Conservation (phyloP, 352 stramenopile genomes). For the Pythium rishiriense region DNA sequence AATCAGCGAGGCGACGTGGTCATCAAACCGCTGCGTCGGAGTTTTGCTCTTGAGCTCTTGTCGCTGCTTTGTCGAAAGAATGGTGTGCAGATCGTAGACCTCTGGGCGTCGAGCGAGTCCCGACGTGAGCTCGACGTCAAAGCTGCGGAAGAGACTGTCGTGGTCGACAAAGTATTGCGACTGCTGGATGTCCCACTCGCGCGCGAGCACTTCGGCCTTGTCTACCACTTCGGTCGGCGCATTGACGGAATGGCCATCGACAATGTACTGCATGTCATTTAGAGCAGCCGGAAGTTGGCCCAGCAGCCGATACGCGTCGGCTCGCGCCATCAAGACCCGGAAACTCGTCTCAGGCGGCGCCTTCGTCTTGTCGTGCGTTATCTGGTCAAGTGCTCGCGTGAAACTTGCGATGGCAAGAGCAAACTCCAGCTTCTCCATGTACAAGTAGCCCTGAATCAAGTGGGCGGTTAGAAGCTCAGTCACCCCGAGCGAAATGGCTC, state of each 20-base stretch:
- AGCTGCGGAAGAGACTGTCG: conserved; percentile 46
- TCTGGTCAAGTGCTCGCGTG: conserved; percentile 37
- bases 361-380: conserved; percentile 3
- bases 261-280: conserved; percentile 37
- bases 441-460: conserved; percentile 39
- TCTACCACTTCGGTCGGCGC: conserved; percentile 18
- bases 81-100: conserved; percentile 36
- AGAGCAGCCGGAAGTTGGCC: conserved; percentile 53
- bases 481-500: conserved; percentile 23
- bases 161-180: conserved; percentile 52
- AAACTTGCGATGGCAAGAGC: conserved; percentile 40
- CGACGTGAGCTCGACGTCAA: conserved; percentile 39
- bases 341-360: conserved; percentile 32
- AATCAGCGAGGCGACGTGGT: conserved; percentile 22
- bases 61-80: conserved; percentile 1
- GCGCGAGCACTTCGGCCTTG: conserved; percentile 17
- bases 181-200: conserved; percentile 45
- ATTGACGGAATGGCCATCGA: conserved; percentile 28
- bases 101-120: conserved; percentile 47
- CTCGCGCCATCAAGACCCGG: conserved; percentile 43
- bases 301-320: conserved; percentile 43
- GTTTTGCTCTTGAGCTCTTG: conserved; percentile 18
- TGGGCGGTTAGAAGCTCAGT: conserved; percentile 37
- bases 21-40: conserved; percentile 41
- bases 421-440: conserved; percentile 38